Base-by-base conservation (phyloP, 1,284 basidiomycete genomes). In the Ceratobasidium sp. region DNA sequence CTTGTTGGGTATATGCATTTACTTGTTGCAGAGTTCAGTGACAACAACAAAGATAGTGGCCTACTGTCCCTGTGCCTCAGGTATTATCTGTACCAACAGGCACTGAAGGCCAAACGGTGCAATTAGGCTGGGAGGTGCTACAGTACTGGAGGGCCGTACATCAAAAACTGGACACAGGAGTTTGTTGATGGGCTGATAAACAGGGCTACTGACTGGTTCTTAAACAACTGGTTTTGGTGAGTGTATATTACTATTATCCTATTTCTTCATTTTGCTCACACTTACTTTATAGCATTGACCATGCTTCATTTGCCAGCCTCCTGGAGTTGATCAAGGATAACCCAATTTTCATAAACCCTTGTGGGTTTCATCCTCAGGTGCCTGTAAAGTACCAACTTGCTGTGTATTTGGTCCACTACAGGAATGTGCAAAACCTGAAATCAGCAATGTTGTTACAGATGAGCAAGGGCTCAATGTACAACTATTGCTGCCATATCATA, bases 151-250 rank as follows among this genome's bases (percentile, higher is more conserved):
- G 59, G 59, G 19, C 59, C 59, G 7, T 62, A 62, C 37, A 7
- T n/a, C 5, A 32, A 19, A 6, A n/a, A 32, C 19, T n/a, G 37
- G 7, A 34, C 59, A 43, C 32, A 32, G 19, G 59, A 13, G 59
- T 62, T 62, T 19, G 29, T 62, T 22, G 59, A 62, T 17, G 11
- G 4, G 19, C 17, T 62, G 19, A 62, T 62, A 8, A 19, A 62
- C 17, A 17, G 22, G n/a, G 17, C 17, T 19, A 19, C 59, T 7
- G 59, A 62, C 32, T n/a, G 59, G 37, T 32, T 34, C 32, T 62
- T 62, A 7, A 62, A 62, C 9, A 34, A 19, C 17, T 62, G 59
- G 59, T 62, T 62, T 29, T 19, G 59, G 59, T 62, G 29, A 19
- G 59, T 29, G 25, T 29, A 29, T 29, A 29, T 29, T 29, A 29